phyloP scores from a whole-genome alignment of 768 basidiomycete species.

The Xerocomellus amylosporus region DNA sequence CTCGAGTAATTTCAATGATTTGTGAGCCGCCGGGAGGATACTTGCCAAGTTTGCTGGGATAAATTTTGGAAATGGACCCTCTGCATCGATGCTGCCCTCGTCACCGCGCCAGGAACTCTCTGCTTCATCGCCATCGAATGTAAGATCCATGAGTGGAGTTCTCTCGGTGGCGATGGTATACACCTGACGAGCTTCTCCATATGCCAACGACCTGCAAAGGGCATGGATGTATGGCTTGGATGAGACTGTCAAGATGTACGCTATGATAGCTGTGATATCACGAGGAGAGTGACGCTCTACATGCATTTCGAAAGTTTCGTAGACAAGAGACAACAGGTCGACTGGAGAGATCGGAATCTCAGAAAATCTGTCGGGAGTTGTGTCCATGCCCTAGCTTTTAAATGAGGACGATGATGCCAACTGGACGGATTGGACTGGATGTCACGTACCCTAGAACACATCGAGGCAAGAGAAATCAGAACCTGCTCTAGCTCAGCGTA shows the following conservation, averaged over 20 bases:
- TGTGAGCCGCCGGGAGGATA: conserved; percentile 61
- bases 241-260: conserved; percentile 62
- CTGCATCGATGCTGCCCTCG: conserved; percentile 39
- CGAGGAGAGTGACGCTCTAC: conserved; percentile 51
- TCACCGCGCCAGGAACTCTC: conserved; percentile 41
- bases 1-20: conserved; percentile 63
- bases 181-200: conserved; percentile 31
- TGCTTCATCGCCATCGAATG: conserved; percentile 31
- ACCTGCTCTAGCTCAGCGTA: conserved; percentile 51
- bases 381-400: conserved; percentile 27
- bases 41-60: conserved; percentile 50
- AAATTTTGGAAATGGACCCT: conserved; percentile 59
- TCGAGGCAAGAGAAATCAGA: conserved; percentile 48
- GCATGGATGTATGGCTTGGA: conserved; percentile 62
- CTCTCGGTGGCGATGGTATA: conserved; percentile 16
- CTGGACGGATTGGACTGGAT: neutral
- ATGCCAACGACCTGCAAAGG: conserved; percentile 61
- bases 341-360: conserved; percentile 44
- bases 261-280: conserved; percentile 51
- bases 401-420: conserved; percentile 1
- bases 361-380: conserved; percentile 40
- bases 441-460: conserved; percentile 58
- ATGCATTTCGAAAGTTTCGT: conserved; percentile 52
- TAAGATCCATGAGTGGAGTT: conserved; percentile 14
- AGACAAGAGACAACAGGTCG: conserved; percentile 58